These are phyloP conservation scores for Russula sp. DNA, from an alignment of 768 basidiomycete genomes.

Conservation along the genomic window DNA sequence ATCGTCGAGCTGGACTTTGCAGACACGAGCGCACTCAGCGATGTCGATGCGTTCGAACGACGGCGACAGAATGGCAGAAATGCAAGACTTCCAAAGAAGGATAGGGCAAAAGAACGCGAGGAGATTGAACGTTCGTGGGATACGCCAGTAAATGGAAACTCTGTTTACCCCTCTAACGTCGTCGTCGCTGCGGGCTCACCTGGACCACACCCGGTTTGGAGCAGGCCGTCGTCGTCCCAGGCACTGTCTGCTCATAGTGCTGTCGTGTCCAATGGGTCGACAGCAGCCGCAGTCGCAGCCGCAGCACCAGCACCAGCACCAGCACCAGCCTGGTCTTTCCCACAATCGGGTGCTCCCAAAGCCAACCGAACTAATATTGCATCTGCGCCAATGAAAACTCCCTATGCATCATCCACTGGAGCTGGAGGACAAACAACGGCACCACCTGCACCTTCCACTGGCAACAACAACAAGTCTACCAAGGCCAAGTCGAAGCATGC, in stretches of 20 bases:
- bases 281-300: too few species aligned
- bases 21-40: constrained; percentile 70
- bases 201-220: not conserved
- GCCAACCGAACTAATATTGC: constrained; percentile 4
- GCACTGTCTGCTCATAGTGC: not conserved
- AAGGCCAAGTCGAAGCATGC: constrained; percentile 18
- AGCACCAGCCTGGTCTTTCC: not conserved
- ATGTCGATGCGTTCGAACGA: constrained; percentile 53
- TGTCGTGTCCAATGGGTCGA: not conserved
- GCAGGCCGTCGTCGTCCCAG: not conserved
- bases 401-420: not conserved
- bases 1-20: constrained; percentile 74
- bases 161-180: not conserved
- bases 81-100: constrained; percentile 35
- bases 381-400: not conserved
- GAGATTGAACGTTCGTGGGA: constrained; percentile 65
- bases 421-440: constrained; percentile 6
- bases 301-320: not conserved
- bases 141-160: constrained; percentile 38
- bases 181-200: not conserved
- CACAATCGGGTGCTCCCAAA: not conserved
- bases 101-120: constrained; percentile 40
- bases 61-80: constrained; percentile 34
- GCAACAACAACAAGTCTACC: constrained; percentile 8
- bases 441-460: not conserved